These are phyloP conservation scores for Balansia obtecta DNA, from an alignment of 2,329 filamentous ascomycete genomes.

Conservation along the genomic window DNA sequence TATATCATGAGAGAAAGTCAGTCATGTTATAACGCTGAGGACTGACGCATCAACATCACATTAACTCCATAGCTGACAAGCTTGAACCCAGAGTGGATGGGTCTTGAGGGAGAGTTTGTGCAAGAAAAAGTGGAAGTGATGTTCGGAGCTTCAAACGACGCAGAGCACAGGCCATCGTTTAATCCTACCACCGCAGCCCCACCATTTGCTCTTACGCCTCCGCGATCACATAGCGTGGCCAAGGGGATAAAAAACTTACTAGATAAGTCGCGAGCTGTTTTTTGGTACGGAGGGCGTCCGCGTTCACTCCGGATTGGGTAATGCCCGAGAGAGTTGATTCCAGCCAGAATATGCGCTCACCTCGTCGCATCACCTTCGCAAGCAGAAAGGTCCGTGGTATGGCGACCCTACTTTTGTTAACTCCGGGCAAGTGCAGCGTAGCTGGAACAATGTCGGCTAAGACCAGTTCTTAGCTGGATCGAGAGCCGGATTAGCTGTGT, in stretches of 20 bases:
- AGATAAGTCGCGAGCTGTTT: background rate
- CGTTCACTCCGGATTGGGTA: background rate
- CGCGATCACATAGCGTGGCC: background rate
- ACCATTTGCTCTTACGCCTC: background rate
- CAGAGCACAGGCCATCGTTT: slow-evolving; percentile 1
- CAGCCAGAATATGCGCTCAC: background rate
- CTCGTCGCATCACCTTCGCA: too few species aligned
- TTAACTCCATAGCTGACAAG: background rate
- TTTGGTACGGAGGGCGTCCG: background rate
- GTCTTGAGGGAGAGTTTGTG: background rate
- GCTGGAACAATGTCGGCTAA: too few species aligned
- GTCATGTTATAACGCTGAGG: background rate
- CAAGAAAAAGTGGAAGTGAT: background rate
- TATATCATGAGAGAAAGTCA: slow-evolving; percentile 2
- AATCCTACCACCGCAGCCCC: background rate
- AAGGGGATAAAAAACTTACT: background rate
- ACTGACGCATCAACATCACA: background rate
- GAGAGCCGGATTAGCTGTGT: too few species aligned
- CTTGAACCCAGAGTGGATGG: background rate
- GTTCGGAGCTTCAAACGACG: background rate
- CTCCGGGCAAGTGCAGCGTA: too few species aligned
- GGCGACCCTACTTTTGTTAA: too few species aligned
- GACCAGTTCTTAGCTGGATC: too few species aligned
- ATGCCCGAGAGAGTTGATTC: background rate
- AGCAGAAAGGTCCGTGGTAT: too few species aligned